Conservation (phyloP, 2,329 filamentous ascomycete genomes). For the Didymella arachidicola region DNA sequence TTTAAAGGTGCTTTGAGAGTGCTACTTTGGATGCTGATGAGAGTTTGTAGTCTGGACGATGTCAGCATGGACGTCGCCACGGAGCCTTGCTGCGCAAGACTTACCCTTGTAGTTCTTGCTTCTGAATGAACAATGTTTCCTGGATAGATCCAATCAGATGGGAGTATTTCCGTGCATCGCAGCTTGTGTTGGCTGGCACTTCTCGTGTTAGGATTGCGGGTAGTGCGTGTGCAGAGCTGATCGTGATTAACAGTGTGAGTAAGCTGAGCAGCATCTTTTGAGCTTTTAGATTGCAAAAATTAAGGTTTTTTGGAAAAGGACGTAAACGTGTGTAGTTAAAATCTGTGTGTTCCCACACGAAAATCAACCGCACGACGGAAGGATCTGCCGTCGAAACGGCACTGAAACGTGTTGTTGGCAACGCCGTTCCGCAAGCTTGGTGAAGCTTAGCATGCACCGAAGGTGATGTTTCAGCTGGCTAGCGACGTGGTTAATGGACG, state of each 20-base stretch:
- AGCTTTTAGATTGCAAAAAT: too few relatives aligned
- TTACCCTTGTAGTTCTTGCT: slow-evolving; percentile 31
- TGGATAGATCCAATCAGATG: slow-evolving; percentile 29
- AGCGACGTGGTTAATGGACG: background rate
- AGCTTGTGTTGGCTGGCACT: slow-evolving; percentile 1
- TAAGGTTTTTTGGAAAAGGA: background rate
- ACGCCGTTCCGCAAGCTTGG: slow-evolving; percentile 12
- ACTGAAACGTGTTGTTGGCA: slow-evolving; percentile 13
- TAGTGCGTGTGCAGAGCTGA: background rate
- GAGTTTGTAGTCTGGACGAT: slow-evolving; percentile 6
- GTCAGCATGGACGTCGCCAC: background rate
- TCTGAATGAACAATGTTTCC: slow-evolving; percentile 33
- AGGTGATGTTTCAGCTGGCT: slow-evolving; percentile 4
- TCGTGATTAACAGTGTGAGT: background rate
- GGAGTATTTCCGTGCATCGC: slow-evolving; percentile 1
- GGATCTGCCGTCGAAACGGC: slow-evolving; percentile 4
- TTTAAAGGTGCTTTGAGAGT: background rate
- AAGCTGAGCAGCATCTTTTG: slow-evolving; percentile 3
- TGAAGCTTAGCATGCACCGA: slow-evolving; percentile 18
- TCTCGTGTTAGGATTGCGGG: background rate
- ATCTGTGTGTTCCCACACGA: too few relatives aligned
- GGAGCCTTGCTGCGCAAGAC: background rate
- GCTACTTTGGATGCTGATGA: slow-evolving; percentile 21
- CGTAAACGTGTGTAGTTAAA: background rate
- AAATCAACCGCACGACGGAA: background rate